phyloP scores from a whole-genome alignment of 2,329 filamentous ascomycete genomes.

The Pyricularia sp. region DNA sequence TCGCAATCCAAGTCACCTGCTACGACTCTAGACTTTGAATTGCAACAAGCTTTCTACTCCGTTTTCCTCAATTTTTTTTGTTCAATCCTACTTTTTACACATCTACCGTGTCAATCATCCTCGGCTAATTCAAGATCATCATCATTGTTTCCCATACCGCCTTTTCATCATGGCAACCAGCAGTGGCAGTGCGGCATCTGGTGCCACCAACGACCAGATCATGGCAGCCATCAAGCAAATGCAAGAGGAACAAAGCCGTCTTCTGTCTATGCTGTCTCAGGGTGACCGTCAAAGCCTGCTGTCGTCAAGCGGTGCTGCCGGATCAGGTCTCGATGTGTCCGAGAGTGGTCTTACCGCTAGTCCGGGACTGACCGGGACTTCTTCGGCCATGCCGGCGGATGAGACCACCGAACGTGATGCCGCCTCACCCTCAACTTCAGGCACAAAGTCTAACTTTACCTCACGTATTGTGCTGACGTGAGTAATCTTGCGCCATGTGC shows the following conservation, averaged over 20 bases:
- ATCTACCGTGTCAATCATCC: neutral
- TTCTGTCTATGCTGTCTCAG: conserved; percentile 22
- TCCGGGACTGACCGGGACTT: conserved; percentile 10
- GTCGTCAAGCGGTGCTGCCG: conserved; percentile 1
- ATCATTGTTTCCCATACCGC: neutral
- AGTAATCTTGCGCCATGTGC: conserved; percentile 6
- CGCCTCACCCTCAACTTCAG: conserved; percentile 14
- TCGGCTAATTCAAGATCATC: neutral
- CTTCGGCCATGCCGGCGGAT: conserved; percentile 12
- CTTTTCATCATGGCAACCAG: conserved; percentile 11
- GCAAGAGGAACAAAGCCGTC: conserved; percentile 25
- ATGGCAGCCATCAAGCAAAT: conserved; percentile 20
- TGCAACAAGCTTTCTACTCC: neutral
- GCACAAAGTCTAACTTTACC: conserved; percentile 32
- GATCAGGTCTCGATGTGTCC: neutral
- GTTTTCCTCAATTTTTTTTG: neutral
- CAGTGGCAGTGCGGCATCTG: neutral
- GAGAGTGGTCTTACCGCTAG: neutral
- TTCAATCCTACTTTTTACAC: neutral
- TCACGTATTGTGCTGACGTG: conserved; percentile 44
- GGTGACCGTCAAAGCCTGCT: conserved; percentile 1
- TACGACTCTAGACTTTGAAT: neutral
- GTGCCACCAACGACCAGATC: conserved; percentile 19
- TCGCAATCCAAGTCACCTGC: neutral
- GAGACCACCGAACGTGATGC: conserved; percentile 7